phyloP scores from a whole-genome alignment of 1,284 basidiomycete species.

The Ceraceosorus guamensis region DNA sequence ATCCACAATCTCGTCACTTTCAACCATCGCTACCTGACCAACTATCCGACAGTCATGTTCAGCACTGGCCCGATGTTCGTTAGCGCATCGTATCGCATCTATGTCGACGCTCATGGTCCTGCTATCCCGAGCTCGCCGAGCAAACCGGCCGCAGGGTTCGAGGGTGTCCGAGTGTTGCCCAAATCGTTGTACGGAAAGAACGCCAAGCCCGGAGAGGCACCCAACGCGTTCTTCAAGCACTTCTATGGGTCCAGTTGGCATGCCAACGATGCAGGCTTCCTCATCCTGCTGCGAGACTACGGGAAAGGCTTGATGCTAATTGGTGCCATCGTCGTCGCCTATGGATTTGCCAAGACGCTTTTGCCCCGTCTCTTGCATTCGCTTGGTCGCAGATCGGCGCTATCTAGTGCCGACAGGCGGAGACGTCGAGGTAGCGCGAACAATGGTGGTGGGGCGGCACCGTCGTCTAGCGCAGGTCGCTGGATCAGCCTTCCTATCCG shows the following conservation, averaged over 20 bases:
- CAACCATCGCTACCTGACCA: slow-evolving; percentile 83
- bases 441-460: background rate
- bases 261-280: slow-evolving; percentile 47
- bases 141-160: slow-evolving; percentile 59
- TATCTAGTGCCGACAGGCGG: slow-evolving; percentile 5
- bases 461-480: background rate
- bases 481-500: slow-evolving; percentile 28
- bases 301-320: slow-evolving; percentile 34
- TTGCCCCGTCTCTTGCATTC: slow-evolving; percentile 15
- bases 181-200: slow-evolving; percentile 96
- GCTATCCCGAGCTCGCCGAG: slow-evolving; percentile 76
- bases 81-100: slow-evolving; percentile 41
- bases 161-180: slow-evolving; percentile 69
- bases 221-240: slow-evolving; percentile 77
- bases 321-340: slow-evolving; percentile 22
- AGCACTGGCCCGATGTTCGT: slow-evolving; percentile 67
- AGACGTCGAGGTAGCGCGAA: slow-evolving; percentile 1
- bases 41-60: slow-evolving; percentile 99
- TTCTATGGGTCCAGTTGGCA: slow-evolving; percentile 93
- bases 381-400: slow-evolving; percentile 11
- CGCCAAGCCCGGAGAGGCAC: slow-evolving; percentile 70
- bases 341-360: slow-evolving; percentile 21
- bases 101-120: slow-evolving; percentile 64
- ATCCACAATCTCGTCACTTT: slow-evolving; percentile 85
- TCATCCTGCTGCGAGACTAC: slow-evolving; percentile 44